phyloP scores from a whole-genome alignment of 202 grass and related monocot species.

The Eragrostis tef region DNA sequence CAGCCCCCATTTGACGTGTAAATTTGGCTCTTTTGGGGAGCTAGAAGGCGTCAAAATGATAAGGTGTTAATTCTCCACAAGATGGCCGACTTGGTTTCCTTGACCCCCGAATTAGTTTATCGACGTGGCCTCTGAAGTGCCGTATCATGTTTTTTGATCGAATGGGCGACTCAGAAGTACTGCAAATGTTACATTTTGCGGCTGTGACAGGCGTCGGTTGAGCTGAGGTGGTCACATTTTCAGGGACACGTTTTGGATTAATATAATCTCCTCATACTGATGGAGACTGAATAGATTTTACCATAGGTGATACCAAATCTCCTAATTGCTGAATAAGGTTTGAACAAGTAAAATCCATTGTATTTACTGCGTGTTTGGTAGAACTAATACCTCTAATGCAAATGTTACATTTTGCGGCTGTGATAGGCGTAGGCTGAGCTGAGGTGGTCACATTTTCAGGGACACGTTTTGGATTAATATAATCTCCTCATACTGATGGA shows the following conservation, averaged over 20 bases:
- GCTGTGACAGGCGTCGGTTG: neutral
- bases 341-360: neutral
- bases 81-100: neutral
- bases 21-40: slow-evolving; percentile 33
- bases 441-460: slow-evolving; percentile 2
- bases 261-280: neutral
- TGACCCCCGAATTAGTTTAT: neutral
- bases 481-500: neutral
- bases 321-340: neutral
- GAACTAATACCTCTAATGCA: neutral
- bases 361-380: neutral
- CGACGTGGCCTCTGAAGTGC: neutral
- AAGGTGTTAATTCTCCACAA: neutral
- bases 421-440: neutral
- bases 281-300: neutral
- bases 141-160: neutral
- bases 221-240: slow-evolving; percentile 7
- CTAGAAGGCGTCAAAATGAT: slow-evolving; percentile 46
- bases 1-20: neutral
- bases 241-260: neutral
- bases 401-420: neutral
- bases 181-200: neutral
- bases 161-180: neutral
- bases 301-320: neutral
- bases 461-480: neutral